Conservation (phyloP, 768 basidiomycete species). For the Tulasnella sp. region DNA sequence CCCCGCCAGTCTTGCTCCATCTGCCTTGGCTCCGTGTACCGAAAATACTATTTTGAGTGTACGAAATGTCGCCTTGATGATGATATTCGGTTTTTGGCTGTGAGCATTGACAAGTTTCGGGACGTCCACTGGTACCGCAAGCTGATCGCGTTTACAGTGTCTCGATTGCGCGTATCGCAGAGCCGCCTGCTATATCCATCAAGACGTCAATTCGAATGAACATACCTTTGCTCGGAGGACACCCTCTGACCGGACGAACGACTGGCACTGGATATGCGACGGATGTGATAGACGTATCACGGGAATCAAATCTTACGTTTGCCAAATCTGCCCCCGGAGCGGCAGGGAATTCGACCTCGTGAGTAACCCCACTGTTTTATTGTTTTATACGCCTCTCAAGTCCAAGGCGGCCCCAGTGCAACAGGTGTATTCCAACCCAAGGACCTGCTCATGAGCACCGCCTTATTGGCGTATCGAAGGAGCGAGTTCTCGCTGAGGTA, state of each 20-base stretch:
- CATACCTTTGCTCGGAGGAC: neutral
- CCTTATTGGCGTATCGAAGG: neutral
- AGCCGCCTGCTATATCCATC: neutral
- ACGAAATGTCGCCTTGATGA: no score
- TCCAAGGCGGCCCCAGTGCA: neutral
- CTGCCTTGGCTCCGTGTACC: no score
- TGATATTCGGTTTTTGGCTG: no score
- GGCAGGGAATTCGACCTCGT: neutral
- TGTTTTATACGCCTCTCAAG: no score
- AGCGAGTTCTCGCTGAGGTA: neutral
- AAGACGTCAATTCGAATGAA: neutral
- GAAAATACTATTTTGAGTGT: no score
- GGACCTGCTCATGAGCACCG: neutral
- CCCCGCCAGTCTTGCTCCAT: no score
- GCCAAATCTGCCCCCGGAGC: neutral
- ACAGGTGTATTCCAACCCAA: neutral
- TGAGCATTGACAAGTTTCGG: neutral
- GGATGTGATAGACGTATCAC: neutral
- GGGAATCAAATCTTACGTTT: neutral
- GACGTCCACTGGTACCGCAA: no score
- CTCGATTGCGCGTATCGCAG: neutral
- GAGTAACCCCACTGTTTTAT: neutral
- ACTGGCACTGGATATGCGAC: neutral
- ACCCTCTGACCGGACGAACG: neutral
- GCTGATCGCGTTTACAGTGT: neutral